Conservation (phyloP, 768 basidiomycete species). For the Suillus americanus region DNA sequence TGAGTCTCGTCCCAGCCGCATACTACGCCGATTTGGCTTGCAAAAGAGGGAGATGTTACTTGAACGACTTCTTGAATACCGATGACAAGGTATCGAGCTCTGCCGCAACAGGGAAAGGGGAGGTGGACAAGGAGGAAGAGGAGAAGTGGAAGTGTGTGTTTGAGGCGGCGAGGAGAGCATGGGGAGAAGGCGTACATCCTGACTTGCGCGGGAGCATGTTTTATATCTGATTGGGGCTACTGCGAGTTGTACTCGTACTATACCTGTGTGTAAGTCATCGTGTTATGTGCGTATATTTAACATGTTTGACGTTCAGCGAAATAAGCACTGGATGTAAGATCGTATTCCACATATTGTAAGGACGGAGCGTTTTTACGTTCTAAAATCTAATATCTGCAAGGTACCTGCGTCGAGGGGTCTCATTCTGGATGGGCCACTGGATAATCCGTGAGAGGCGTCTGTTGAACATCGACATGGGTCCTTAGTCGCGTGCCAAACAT, state of each 20-base stretch:
- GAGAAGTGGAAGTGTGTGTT: constrained; percentile 38
- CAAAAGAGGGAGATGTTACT: constrained; percentile 73
- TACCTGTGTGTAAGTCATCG: neutral
- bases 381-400: no score
- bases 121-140: constrained; percentile 33
- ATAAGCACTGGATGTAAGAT: no score
- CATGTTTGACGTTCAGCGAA: no score
- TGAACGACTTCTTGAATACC: constrained; percentile 66
- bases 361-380: no score
- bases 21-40: constrained; percentile 85
- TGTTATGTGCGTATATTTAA: neutral
- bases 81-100: constrained; percentile 47
- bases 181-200: constrained; percentile 50
- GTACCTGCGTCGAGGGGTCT: no score
- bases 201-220: constrained; percentile 64
- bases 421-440: no score
- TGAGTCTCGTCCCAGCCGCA: constrained; percentile 77
- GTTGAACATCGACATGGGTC: no score
- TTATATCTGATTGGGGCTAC: constrained; percentile 45
- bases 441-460: no score
- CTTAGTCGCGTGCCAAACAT: no score
- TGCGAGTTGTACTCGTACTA: neutral
- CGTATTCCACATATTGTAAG: no score
- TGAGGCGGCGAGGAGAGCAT: constrained; percentile 47
- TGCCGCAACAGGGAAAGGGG: constrained; percentile 34